phyloP scores from a whole-genome alignment of 2,329 filamentous ascomycete species.

The Dactylellina haptotyla region DNA sequence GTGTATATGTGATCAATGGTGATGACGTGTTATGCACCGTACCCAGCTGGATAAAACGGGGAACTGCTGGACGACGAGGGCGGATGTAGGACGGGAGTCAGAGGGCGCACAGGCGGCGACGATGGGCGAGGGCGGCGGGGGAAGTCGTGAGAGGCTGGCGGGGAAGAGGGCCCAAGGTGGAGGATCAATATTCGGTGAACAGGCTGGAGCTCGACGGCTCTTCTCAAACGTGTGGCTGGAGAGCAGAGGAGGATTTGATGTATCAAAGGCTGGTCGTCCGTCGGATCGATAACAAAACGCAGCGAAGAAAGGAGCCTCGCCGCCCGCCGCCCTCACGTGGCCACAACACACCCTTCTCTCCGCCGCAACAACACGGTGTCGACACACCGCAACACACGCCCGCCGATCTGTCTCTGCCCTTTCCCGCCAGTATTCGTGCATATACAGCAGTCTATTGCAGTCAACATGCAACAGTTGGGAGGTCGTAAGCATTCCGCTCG shows the following conservation, averaged over 20 bases:
- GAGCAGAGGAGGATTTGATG: background rate
- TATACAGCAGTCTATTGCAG: too few species aligned
- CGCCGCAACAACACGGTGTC: conserved; percentile 4
- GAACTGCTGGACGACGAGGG: background rate
- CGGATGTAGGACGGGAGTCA: conserved; percentile 7
- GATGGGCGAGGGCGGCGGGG: background rate
- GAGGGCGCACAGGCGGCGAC: background rate
- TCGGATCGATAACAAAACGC: background rate
- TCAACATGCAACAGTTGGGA: too few species aligned
- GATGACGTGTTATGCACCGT: conserved; percentile 35
- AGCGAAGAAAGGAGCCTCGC: background rate
- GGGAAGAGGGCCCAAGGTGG: too few species aligned
- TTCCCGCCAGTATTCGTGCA: too few species aligned
- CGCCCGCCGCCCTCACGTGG: conserved; percentile 10
- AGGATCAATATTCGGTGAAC: too few species aligned
- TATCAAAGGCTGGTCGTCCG: background rate
- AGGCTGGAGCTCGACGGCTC: too few species aligned
- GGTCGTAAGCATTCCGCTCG: too few species aligned
- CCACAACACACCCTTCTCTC: conserved; percentile 22
- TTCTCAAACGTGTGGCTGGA: too few species aligned
- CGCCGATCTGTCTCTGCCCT: background rate
- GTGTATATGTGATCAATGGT: conserved; percentile 53
- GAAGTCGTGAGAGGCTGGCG: background rate
- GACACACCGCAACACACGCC: conserved; percentile 8
- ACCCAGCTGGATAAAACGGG: background rate